A percentile compares a stretch with the other conserved stretches of the same genome.
Evolutionary conservation across 257 asterid species (phyloP).

Genomic region (Fraxinus americana): DNA sequence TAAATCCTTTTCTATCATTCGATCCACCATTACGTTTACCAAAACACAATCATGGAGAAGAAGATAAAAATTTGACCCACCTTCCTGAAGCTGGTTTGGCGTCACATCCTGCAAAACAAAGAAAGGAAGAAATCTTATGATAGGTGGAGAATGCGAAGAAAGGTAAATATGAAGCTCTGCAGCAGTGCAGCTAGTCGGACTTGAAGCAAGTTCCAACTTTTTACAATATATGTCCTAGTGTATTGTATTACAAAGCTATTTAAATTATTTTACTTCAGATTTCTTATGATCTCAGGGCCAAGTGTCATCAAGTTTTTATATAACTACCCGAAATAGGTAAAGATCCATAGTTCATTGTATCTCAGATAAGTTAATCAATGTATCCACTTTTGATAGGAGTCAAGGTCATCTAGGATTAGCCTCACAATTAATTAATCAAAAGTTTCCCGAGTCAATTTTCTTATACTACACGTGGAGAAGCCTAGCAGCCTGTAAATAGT

Average conservation of each 20-base stretch:
- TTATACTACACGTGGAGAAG: too few species aligned
- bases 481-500: too few species aligned
- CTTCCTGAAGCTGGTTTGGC: conserved; percentile 94
- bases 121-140: conserved; percentile 19
- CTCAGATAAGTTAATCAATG: too few species aligned
- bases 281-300: too few species aligned
- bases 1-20: too few species aligned
- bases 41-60: not conserved
- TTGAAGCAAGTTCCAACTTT: not conserved
- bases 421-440: too few species aligned
- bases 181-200: conserved; percentile 13
- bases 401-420: too few species aligned
- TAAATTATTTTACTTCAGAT: not conserved
- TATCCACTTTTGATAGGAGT: too few species aligned
- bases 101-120: conserved; percentile 78
- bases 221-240: not conserved
- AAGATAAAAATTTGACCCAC: conserved; percentile 44
- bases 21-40: too few species aligned
- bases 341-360: too few species aligned
- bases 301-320: not conserved
- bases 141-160: conserved; percentile 7
- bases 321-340: not conserved
- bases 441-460: too few species aligned
- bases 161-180: conserved; percentile 13
- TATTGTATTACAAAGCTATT: not conserved